phyloP scores from a whole-genome alignment of 148 eudicot genomes.

The Agrostemma githago region DNA sequence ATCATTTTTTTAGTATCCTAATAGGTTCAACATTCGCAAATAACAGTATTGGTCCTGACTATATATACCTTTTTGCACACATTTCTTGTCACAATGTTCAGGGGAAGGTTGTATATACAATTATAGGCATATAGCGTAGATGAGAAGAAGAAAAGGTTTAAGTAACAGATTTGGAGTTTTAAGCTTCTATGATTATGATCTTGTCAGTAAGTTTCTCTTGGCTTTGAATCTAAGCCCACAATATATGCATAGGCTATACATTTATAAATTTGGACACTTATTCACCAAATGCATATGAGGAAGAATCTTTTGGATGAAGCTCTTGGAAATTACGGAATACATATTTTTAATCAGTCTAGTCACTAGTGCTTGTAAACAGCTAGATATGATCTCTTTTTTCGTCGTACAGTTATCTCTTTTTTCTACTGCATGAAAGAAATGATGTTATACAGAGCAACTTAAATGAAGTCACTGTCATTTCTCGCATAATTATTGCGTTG shows the following conservation, averaged over 20 bases:
- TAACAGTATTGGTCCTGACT: not conserved
- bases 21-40: not conserved
- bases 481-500: not conserved
- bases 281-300: not conserved
- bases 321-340: not conserved
- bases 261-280: not conserved
- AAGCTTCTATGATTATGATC: not conserved
- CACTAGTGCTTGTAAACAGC: not conserved
- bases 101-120: not conserved
- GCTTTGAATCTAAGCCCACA: not conserved
- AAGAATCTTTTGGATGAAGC: not conserved
- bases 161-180: not conserved
- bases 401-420: not conserved
- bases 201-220: not conserved
- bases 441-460: not conserved
- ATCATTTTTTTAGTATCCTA: too few relatives aligned
- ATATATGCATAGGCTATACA: not conserved
- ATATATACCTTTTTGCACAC: not conserved
- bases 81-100: not conserved
- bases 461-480: not conserved
- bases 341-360: not conserved
- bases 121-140: not conserved
- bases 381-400: not conserved
- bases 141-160: not conserved
- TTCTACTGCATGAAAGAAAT: not conserved